A percentile compares a stretch with the other conserved stretches of the same genome.
Conservation (phyloP, 2,329 filamentous ascomycete genomes). For the Penicillium sp. region DNA sequence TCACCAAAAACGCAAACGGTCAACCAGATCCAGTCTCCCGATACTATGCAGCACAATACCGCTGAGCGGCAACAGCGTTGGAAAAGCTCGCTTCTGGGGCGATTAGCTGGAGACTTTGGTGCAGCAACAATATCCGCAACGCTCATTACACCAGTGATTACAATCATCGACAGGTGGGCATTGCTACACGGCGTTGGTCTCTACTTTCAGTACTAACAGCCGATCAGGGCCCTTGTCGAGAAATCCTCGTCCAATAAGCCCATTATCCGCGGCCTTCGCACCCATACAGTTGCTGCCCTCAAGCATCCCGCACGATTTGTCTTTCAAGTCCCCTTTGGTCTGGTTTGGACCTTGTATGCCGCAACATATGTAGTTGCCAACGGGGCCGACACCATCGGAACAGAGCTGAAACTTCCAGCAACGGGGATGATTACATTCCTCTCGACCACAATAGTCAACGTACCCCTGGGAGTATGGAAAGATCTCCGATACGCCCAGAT, state of each 20-base stretch:
- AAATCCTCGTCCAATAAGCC: constrained; percentile 25
- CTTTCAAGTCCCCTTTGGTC: constrained; percentile 39
- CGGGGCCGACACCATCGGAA: constrained; percentile 70
- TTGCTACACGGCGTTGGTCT: background rate
- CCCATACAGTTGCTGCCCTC: constrained; percentile 24
- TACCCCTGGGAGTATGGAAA: constrained; percentile 34
- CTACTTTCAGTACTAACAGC: background rate
- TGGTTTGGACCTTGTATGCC: constrained; percentile 65
- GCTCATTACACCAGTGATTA: constrained; percentile 28
- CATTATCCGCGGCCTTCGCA: constrained; percentile 23
- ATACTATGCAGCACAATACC: constrained; percentile 13
- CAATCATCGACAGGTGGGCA: constrained; percentile 31
- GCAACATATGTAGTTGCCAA: constrained; percentile 87
- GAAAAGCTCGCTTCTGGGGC: constrained; percentile 9
- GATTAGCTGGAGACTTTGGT: constrained; percentile 26
- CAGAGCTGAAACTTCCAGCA: constrained; percentile 57
- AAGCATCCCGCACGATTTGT: constrained; percentile 30
- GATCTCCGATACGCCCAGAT: constrained; percentile 63
- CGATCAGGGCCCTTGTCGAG: constrained; percentile 28
- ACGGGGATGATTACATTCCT: constrained; percentile 65
- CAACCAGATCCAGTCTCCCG: background rate
- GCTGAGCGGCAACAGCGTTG: constrained; percentile 6
- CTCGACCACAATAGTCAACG: constrained; percentile 44
- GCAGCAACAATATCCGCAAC: constrained; percentile 29
- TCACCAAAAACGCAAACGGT: background rate